Percentiles rank a stretch among this genome's conserved stretches.
Conservation (phyloP, 2,329 filamentous ascomycete genomes). For the Aureobasidium sp. region DNA sequence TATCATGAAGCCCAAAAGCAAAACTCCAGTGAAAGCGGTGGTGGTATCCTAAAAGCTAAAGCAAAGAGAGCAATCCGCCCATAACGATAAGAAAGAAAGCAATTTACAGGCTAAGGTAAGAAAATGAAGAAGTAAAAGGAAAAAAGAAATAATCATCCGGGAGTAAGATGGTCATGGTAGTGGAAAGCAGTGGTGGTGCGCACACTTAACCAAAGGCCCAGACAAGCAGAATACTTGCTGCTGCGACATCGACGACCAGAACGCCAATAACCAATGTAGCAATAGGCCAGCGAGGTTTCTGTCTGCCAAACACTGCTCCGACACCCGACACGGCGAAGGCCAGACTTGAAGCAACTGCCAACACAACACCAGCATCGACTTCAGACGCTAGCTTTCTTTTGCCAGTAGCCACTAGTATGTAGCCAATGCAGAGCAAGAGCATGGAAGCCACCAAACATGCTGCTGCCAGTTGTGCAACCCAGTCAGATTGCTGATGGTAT, state of each 20-base stretch:
- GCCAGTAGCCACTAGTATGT: constrained; percentile 59
- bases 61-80: neutral
- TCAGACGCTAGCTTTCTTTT: constrained; percentile 58
- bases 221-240: constrained; percentile 46
- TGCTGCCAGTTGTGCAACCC: constrained; percentile 27
- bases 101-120: neutral
- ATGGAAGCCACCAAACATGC: constrained; percentile 53
- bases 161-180: neutral
- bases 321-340: constrained; percentile 55
- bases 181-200: neutral
- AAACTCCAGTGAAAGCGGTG: neutral
- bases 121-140: neutral
- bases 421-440: constrained; percentile 55
- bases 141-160: neutral
- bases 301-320: constrained; percentile 48
- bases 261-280: constrained; percentile 36
- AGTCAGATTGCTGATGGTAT: constrained; percentile 3
- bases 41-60: constrained; percentile 4
- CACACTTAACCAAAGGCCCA: constrained; percentile 29
- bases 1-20: neutral
- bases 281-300: constrained; percentile 37
- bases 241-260: constrained; percentile 40
- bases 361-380: constrained; percentile 63
- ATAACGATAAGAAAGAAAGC: neutral
- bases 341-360: constrained; percentile 60